A percentile compares a stretch with the other conserved stretches of the same genome.
Evolutionary conservation across 2,329 filamentous ascomycete species (phyloP).

Genomic region (Monosporascus sp.): DNA sequence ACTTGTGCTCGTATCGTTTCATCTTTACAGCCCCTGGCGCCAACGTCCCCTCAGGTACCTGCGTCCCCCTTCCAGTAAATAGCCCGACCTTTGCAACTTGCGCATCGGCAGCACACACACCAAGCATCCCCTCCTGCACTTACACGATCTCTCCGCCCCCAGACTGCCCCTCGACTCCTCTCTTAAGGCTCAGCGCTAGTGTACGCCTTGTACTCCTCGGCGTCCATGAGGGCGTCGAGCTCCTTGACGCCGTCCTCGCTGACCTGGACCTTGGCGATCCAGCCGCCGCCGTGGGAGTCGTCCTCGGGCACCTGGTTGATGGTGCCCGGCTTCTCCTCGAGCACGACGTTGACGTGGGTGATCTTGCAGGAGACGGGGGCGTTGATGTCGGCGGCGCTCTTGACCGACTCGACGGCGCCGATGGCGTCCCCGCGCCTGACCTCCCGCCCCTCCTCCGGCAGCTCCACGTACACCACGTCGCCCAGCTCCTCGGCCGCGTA

Average conservation of each 20-base stretch:
- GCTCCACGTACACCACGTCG: conserved; percentile 95
- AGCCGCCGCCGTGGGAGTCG: conserved; percentile 69
- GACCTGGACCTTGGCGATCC: conserved; percentile 86
- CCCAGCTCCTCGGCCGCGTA: conserved; percentile 91
- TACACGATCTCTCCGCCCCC: not conserved
- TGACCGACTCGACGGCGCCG: conserved; percentile 95
- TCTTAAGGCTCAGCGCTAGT: conserved; percentile 44
- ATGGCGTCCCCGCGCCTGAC: conserved; percentile 75
- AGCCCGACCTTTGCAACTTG: not conserved
- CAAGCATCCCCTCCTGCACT: not conserved
- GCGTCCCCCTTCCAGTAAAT: not conserved
- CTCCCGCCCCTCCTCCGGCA: conserved; percentile 66
- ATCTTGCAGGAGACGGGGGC: conserved; percentile 77
- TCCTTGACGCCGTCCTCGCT: conserved; percentile 60
- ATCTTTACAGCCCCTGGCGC: not conserved
- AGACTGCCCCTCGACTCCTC: not conserved
- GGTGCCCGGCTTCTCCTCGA: conserved; percentile 79
- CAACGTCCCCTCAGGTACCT: too few species aligned
- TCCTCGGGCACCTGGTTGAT: conserved; percentile 91
- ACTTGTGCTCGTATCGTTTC: too few species aligned
- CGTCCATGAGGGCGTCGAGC: conserved; percentile 71
- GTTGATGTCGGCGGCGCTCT: conserved; percentile 97
- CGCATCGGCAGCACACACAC: not conserved
- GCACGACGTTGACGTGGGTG: conserved; percentile 62
- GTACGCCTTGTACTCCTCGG: conserved; percentile 71